phyloP scores from a whole-genome alignment of 1,284 basidiomycete species.

The Thecaphora thlaspeos region DNA sequence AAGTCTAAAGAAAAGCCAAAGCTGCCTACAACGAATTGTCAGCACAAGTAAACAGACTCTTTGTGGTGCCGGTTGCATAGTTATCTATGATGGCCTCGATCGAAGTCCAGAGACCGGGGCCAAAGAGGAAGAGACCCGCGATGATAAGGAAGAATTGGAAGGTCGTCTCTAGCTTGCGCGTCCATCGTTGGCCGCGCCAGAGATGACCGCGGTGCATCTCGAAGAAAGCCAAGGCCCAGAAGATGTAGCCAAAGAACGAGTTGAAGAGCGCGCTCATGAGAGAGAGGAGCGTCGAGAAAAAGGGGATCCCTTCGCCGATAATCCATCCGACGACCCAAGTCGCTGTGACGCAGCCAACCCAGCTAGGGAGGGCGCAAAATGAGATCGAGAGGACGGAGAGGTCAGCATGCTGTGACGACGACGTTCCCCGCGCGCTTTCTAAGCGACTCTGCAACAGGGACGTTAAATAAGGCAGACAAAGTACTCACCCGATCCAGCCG shows the following conservation, averaged over 20 bases:
- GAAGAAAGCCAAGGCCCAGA: slow-evolving; percentile 61
- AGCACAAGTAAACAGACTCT: slow-evolving; percentile 45
- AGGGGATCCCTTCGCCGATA: slow-evolving; percentile 63
- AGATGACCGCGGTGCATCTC: slow-evolving; percentile 58
- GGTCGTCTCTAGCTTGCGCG: slow-evolving; percentile 38
- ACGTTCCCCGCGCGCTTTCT: too few species aligned
- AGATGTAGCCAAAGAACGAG: slow-evolving; percentile 59
- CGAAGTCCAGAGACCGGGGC: slow-evolving; percentile 59
- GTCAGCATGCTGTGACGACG: too few species aligned
- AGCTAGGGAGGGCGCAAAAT: slow-evolving; percentile 42
- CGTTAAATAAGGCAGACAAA: too few species aligned
- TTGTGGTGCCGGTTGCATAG: slow-evolving; percentile 49
- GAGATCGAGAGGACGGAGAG: too few species aligned
- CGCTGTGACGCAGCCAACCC: slow-evolving; percentile 64
- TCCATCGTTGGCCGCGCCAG: slow-evolving; percentile 35
- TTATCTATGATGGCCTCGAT: slow-evolving; percentile 61
- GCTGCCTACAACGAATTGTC: slow-evolving; percentile 29
- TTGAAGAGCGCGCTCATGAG: slow-evolving; percentile 59
- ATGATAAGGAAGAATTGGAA: slow-evolving; percentile 59
- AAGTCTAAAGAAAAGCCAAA: too few species aligned
- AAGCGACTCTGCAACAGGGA: too few species aligned
- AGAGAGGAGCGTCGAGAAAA: slow-evolving; percentile 61
- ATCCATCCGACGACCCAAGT: slow-evolving; percentile 68
- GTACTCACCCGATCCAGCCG: slow-evolving; percentile 62
- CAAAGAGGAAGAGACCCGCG: slow-evolving; percentile 60